Evolutionary conservation across 2,329 filamentous ascomycete species (phyloP).

Genomic region (Clathrospora elynae): DNA sequence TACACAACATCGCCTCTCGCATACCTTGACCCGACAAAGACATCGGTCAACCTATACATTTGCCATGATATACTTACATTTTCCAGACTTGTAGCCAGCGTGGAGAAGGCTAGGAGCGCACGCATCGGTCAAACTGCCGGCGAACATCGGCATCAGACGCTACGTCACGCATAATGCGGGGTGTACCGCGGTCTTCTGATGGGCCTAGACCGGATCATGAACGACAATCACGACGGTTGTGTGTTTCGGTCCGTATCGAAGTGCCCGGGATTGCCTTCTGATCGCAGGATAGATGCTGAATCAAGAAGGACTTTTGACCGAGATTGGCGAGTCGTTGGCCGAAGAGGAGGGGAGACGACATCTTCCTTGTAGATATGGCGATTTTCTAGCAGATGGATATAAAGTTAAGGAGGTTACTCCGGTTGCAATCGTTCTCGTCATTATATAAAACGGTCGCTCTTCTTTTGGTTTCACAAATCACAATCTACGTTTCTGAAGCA

Average conservation of each 20-base stretch:
- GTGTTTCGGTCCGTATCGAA: too few relatives aligned
- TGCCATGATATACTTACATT: too few relatives aligned
- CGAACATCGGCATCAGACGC: conserved; percentile 28
- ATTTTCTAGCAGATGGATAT: background rate
- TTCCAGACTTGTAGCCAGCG: conserved; percentile 3
- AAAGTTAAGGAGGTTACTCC: background rate
- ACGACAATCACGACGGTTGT: too few relatives aligned
- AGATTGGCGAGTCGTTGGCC: background rate
- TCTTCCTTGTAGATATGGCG: too few relatives aligned
- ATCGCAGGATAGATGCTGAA: too few relatives aligned
- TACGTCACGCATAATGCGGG: conserved; percentile 33
- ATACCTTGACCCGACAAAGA: conserved; percentile 2
- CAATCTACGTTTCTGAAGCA: too few relatives aligned
- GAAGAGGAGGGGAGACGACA: background rate
- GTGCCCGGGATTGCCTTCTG: too few relatives aligned
- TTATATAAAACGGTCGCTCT: background rate
- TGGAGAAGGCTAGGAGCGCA: conserved; percentile 9
- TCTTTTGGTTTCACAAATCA: too few relatives aligned
- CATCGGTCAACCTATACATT: conserved; percentile 4
- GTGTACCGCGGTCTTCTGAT: conserved; percentile 12
- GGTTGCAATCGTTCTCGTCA: background rate
- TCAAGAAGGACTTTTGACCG: too few relatives aligned
- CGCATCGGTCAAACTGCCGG: conserved; percentile 25
- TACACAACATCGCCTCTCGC: too few relatives aligned
- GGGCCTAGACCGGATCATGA: conserved; percentile 8